Evolutionary conservation across 2,329 filamentous ascomycete species (phyloP).

Genomic region (Amesomyces nigricolor): DNA sequence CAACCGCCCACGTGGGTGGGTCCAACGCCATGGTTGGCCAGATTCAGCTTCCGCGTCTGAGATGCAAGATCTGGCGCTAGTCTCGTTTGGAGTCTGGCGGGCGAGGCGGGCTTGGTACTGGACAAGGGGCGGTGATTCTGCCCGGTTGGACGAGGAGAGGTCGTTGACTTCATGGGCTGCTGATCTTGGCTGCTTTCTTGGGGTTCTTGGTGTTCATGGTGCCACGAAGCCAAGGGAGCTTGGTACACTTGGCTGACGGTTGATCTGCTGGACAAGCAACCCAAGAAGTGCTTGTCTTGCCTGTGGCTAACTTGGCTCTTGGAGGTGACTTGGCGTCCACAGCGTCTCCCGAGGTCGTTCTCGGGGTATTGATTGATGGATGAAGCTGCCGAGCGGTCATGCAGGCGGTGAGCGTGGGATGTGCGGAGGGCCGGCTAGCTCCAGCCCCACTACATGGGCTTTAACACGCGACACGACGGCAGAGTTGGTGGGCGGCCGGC

Average conservation of each 20-base stretch:
- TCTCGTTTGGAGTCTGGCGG: neutral
- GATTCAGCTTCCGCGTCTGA: neutral
- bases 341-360: too few relatives aligned
- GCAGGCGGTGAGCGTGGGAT: too few relatives aligned
- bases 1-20: constrained; percentile 13
- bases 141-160: neutral
- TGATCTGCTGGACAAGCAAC: neutral
- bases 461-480: too few relatives aligned
- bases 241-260: neutral
- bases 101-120: neutral
- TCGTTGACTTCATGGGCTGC: neutral
- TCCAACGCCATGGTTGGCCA: constrained; percentile 2
- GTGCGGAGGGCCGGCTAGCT: too few relatives aligned
- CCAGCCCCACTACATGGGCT: too few relatives aligned
- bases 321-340: neutral
- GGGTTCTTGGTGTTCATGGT: neutral
- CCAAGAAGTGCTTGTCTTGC: neutral
- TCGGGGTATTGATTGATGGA: too few relatives aligned
- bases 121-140: neutral
- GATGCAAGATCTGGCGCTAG: constrained; percentile 6
- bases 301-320: neutral
- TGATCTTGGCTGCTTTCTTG: neutral
- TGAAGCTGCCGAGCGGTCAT: too few relatives aligned
- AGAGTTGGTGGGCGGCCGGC: too few relatives aligned
- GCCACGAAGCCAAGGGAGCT: neutral